A percentile compares a stretch with the other conserved stretches of the same genome.
phyloP scores from a whole-genome alignment of 345 rosid species.

The Boechera retrofracta region DNA sequence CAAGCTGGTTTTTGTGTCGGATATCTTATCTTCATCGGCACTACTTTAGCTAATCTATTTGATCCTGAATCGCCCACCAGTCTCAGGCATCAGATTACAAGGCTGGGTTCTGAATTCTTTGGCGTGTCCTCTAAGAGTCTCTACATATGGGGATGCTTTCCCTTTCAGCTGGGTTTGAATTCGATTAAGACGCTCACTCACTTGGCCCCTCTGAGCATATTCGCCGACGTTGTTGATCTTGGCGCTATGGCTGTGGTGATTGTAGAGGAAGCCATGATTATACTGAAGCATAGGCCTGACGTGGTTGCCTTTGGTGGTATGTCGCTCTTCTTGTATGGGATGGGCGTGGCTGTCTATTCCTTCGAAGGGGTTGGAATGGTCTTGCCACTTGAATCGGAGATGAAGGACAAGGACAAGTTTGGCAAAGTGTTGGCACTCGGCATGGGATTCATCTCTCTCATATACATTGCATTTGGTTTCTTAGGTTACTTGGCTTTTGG shows the following conservation, averaged over 20 bases:
- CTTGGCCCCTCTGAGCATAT: slow-evolving; percentile 88
- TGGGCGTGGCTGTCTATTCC: slow-evolving; percentile 82
- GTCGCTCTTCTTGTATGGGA: slow-evolving; percentile 73
- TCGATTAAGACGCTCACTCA: slow-evolving; percentile 77
- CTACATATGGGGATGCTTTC: slow-evolving; percentile 78
- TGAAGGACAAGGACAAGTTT: slow-evolving; percentile 61
- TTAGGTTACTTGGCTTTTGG: slow-evolving; percentile 89
- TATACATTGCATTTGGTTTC: slow-evolving; percentile 71
- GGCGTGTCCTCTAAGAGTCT: slow-evolving; percentile 62
- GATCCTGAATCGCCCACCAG: slow-evolving; percentile 40
- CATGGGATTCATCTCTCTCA: slow-evolving; percentile 61
- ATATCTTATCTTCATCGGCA: slow-evolving; percentile 76
- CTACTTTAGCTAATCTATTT: slow-evolving; percentile 58
- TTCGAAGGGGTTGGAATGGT: slow-evolving; percentile 88
- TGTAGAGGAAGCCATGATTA: slow-evolving; percentile 57
- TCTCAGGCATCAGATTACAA: slow-evolving; percentile 40
- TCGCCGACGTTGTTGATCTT: slow-evolving; percentile 87
- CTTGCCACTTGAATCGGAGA: slow-evolving; percentile 75
- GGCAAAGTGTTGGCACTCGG: slow-evolving; percentile 58
- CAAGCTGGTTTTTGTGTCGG: slow-evolving; percentile 89
- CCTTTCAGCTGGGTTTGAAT: slow-evolving; percentile 80
- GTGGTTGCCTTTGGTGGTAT: slow-evolving; percentile 65
- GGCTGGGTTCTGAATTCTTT: slow-evolving; percentile 44
- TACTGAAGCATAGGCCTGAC: slow-evolving; percentile 50
- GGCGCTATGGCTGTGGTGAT: slow-evolving; percentile 79